phyloP scores from a whole-genome alignment of 1,139 yeast species.

The Hemisphaericaspora subhashii region DNA sequence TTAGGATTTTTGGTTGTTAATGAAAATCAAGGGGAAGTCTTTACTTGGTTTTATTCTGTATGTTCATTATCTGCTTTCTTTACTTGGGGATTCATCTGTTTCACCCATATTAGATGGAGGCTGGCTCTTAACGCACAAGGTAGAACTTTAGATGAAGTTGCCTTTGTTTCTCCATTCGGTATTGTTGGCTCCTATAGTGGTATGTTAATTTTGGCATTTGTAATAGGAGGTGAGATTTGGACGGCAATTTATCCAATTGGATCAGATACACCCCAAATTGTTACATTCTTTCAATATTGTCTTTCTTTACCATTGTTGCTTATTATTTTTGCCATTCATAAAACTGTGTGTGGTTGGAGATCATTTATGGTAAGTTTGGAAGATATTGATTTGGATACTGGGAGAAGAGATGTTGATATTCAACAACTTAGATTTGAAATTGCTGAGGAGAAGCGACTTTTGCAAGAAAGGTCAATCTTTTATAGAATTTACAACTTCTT shows the following conservation, averaged over 20 bases:
- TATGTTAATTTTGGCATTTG: constrained; percentile 35
- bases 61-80: constrained; percentile 64
- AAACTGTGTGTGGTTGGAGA: constrained; percentile 31
- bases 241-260: constrained; percentile 47
- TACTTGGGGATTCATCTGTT: constrained; percentile 47
- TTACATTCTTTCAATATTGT: constrained; percentile 47
- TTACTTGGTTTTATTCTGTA: constrained; percentile 66
- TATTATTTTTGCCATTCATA: constrained; percentile 30
- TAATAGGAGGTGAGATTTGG: constrained; percentile 50
- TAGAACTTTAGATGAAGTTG: constrained; percentile 44
- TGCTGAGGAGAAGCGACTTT: constrained; percentile 38
- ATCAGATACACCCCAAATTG: constrained; percentile 23
- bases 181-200: constrained; percentile 49
- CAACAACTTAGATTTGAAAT: constrained; percentile 46
- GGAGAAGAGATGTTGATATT: constrained; percentile 47
- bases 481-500: constrained; percentile 37
- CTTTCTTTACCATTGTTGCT: constrained; percentile 50
- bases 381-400: constrained; percentile 52
- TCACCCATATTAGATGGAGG: constrained; percentile 41
- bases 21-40: constrained; percentile 48
- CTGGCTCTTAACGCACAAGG: constrained; percentile 35
- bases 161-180: constrained; percentile 50
- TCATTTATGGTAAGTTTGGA: constrained; percentile 29
- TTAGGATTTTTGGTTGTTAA: constrained; percentile 61
- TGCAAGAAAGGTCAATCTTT: constrained; percentile 29